Evolutionary conservation across 23 red algal species (phyloP), one percentile per base, ranked within the genome.

Genomic region (Chondrus crispus): DNA sequence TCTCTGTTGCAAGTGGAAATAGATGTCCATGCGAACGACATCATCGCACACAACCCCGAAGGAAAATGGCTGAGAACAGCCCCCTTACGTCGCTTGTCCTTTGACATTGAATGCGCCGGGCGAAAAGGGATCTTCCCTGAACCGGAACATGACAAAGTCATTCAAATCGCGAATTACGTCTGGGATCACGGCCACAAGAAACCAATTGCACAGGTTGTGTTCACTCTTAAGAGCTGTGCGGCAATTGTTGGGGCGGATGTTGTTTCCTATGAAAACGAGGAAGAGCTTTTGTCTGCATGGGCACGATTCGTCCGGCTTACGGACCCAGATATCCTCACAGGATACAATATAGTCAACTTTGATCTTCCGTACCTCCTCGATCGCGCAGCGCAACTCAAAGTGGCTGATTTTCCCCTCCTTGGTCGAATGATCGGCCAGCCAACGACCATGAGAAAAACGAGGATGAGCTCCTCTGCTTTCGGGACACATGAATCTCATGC

Each of bases 301-400:
- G 36, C 83, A 22, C 33, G 64, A 24, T 99, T 99, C 85, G 77
- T 96, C 22, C 44, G 74, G 11, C 42, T 85, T 19, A 46, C 74
- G 63, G 97, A 99, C 74, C 94, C 97, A 36, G 97, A 99, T 68
- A 90, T 99, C 40, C 46, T 99, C 24, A 99, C 97, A 33, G 97
- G 97, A 11, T 99, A 99, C 82, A 99, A 99, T 70, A 99, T 99
- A 42, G 97, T 99, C 84, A 99, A 99, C 64, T 99, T 99, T 66
- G 97, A 99, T 80, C 91, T 99, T 22, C 97, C 97, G 20, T 99
- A 99, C 85, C 93, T 99, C 24, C 60, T 99, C 5, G 93, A 96
- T 80, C 93, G 97, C 20, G 97, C 97, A 22, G 80, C 46, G 52
- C 39, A 79, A n/a, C 64, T 99, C 28, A 40, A 68, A 7, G 92